Evolutionary conservation across 1,284 basidiomycete genomes (phyloP).

Genomic region (Leccinum angustisporum): DNA sequence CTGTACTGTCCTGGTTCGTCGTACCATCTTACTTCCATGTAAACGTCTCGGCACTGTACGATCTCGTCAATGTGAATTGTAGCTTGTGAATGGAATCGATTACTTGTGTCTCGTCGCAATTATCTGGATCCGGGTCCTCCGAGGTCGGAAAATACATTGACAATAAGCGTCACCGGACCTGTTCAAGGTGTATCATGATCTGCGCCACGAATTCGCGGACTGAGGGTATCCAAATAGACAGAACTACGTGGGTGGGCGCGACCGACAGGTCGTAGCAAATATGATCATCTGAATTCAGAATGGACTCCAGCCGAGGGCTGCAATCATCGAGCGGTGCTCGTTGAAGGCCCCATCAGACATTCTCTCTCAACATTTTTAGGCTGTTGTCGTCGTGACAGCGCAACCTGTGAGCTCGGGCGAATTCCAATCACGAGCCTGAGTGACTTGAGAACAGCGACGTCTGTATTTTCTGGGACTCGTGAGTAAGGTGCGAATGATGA

Average conservation of each 20-base stretch:
- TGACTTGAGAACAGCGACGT: neutral
- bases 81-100: neutral
- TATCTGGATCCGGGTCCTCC: neutral
- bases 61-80: neutral
- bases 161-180: neutral
- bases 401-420: neutral
- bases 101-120: neutral
- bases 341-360: neutral
- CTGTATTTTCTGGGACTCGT: neutral
- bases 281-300: neutral
- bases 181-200: neutral
- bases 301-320: neutral
- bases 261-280: neutral
- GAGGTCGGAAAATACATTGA: neutral
- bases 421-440: neutral
- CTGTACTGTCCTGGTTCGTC: slow-evolving; percentile 4
- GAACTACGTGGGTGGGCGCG: neutral
- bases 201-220: neutral
- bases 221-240: neutral
- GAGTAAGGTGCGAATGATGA: neutral
- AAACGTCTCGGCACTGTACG: neutral
- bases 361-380: neutral
- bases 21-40: neutral
- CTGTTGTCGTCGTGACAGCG: neutral
- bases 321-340: neutral